phyloP scores from a whole-genome alignment of 305 asterid genomes.

The Stenogyne calaminthoides region DNA sequence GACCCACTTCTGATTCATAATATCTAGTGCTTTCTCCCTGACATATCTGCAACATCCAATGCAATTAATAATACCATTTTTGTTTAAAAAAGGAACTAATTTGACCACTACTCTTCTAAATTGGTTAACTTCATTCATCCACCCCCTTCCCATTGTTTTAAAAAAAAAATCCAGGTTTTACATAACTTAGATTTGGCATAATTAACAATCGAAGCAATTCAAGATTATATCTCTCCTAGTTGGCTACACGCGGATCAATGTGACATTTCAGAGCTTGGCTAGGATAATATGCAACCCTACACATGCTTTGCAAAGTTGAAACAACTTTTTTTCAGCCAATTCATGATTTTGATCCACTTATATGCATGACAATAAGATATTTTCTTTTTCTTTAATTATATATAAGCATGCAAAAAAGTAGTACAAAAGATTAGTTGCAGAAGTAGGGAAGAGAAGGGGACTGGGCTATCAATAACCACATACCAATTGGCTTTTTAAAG shows the following conservation, averaged over 20 bases:
- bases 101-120: neutral
- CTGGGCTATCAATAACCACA: conserved; percentile 7
- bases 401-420: neutral
- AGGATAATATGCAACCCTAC: conserved; percentile 22
- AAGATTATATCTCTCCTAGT: neutral
- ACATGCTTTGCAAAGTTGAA: neutral
- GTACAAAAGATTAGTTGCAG: neutral
- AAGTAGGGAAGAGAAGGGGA: conserved; percentile 13
- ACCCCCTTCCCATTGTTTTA: conserved; percentile 5
- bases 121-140: neutral
- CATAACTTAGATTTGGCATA: neutral
- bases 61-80: neutral
- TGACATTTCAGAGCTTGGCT: conserved; percentile 7
- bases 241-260: neutral
- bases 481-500: conserved; percentile 21
- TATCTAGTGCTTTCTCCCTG: neutral
- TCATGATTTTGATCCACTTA: conserved; percentile 1
- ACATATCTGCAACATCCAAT: neutral
- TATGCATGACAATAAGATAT: neutral
- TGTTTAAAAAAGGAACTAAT: neutral
- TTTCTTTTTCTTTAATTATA: neutral
- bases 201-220: neutral
- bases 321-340: neutral
- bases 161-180: neutral
- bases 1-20: conserved; percentile 32